phyloP scores from a whole-genome alignment of 202 grass and related monocot species.

The Dendrocalamus latiflorus region DNA sequence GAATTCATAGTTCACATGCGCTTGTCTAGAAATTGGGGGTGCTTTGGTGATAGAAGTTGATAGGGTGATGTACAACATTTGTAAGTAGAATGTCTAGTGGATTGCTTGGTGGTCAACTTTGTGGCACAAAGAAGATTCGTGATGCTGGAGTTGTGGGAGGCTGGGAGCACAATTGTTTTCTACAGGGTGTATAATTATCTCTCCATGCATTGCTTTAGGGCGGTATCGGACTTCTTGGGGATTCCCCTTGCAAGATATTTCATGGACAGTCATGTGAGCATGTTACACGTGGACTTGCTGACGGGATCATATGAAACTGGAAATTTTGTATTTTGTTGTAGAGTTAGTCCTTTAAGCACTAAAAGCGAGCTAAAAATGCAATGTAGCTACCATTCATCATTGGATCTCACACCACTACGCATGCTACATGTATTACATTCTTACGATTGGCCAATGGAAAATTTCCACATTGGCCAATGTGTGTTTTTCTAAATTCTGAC shows the following conservation, averaged over 20 bases:
- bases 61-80: not conserved
- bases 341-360: not conserved
- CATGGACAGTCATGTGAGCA: not conserved
- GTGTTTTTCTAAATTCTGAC: not conserved
- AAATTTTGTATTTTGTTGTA: not conserved
- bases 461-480: not conserved
- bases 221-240: not conserved
- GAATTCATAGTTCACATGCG: not conserved
- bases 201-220: not conserved
- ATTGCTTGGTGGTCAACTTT: conserved; percentile 1
- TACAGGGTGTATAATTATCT: not conserved
- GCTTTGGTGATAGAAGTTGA: not conserved
- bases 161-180: not conserved
- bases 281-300: not conserved
- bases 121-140: not conserved
- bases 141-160: conserved; percentile 5
- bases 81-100: not conserved
- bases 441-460: not conserved
- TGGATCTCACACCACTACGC: not conserved
- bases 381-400: not conserved
- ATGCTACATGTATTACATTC: not conserved
- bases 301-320: not conserved
- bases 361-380: not conserved
- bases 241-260: not conserved
- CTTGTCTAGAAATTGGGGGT: not conserved